phyloP scores from a whole-genome alignment of 148 eudicot species.

The Arctostaphylos glauca region DNA sequence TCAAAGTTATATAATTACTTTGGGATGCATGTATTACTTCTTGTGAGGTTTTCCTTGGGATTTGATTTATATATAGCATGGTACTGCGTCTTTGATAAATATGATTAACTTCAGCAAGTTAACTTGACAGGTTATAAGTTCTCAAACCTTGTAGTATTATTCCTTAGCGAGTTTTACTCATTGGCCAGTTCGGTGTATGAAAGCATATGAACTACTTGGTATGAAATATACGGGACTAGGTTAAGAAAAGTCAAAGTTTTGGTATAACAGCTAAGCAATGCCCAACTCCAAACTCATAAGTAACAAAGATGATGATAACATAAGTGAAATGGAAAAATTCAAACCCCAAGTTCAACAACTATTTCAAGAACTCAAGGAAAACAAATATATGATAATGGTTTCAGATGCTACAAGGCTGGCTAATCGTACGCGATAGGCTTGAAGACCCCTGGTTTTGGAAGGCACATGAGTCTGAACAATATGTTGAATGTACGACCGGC shows the following conservation, averaged over 20 bases:
- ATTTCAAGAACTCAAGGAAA: not conserved
- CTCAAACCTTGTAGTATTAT: too few relatives aligned
- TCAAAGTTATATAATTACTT: too few relatives aligned
- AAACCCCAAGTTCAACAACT: not conserved
- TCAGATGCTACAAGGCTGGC: not conserved
- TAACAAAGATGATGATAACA: not conserved
- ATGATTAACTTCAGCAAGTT: too few relatives aligned
- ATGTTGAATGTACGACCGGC: not conserved
- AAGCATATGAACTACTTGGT: not conserved
- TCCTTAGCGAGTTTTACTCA: too few relatives aligned
- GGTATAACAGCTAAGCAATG: not conserved
- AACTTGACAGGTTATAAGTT: too few relatives aligned
- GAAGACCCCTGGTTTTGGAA: too few relatives aligned
- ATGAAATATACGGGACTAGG: not conserved
- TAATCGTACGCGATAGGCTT: too few relatives aligned
- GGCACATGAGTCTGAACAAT: not conserved
- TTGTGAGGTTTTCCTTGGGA: too few relatives aligned
- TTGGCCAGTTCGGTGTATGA: not conserved
- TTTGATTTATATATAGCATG: too few relatives aligned
- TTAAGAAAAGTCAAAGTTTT: not conserved
- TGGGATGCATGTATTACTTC: too few relatives aligned
- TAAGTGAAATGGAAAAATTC: not conserved
- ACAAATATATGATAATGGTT: not conserved
- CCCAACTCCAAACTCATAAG: not conserved
- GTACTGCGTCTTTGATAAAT: too few relatives aligned